A percentile compares a stretch with the other conserved stretches of the same genome.
These are phyloP conservation scores for Lasiodiplodia sp. DNA, from an alignment of 2,329 filamentous ascomycete species.

Conservation along the genomic window DNA sequence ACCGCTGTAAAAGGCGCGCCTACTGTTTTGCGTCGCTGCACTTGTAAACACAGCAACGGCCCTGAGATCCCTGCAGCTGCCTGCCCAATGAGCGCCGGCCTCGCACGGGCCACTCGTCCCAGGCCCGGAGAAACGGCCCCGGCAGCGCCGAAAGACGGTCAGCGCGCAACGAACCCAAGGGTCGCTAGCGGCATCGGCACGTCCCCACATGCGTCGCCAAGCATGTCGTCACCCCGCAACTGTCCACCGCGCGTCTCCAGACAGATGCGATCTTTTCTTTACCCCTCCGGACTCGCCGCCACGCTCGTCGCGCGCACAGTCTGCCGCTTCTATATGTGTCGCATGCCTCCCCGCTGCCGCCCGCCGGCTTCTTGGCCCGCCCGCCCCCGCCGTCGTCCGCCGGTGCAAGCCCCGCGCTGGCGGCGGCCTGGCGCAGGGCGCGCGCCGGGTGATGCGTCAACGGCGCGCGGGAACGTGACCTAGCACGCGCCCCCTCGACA, in stretches of 20 bases:
- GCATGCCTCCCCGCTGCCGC: background rate
- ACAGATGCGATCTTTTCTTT: slow-evolving; percentile 5
- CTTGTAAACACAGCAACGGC: slow-evolving; percentile 16
- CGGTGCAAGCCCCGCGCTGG: background rate
- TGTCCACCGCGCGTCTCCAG: slow-evolving; percentile 20
- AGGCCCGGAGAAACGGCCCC: background rate
- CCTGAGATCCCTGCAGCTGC: no score
- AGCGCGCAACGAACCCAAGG: background rate
- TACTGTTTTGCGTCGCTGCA: slow-evolving; percentile 1
- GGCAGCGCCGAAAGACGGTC: background rate
- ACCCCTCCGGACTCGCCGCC: background rate
- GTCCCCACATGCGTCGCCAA: background rate
- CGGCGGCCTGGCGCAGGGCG: background rate
- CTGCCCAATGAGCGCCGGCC: no score
- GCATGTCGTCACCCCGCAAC: slow-evolving; percentile 14
- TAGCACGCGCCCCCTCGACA: slow-evolving; percentile 12
- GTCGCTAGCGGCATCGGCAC: background rate
- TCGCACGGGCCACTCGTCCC: background rate
- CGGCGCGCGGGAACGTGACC: slow-evolving; percentile 26
- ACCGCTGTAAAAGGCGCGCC: slow-evolving; percentile 23
- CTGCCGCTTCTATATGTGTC: slow-evolving; percentile 17
- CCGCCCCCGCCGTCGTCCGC: slow-evolving; percentile 4
- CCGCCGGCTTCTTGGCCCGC: slow-evolving; percentile 8
- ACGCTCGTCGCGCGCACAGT: slow-evolving; percentile 1
- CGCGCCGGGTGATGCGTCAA: slow-evolving; percentile 22